Evolutionary conservation across 306 rosid species (phyloP).

Genomic region (Cicer bijugum): DNA sequence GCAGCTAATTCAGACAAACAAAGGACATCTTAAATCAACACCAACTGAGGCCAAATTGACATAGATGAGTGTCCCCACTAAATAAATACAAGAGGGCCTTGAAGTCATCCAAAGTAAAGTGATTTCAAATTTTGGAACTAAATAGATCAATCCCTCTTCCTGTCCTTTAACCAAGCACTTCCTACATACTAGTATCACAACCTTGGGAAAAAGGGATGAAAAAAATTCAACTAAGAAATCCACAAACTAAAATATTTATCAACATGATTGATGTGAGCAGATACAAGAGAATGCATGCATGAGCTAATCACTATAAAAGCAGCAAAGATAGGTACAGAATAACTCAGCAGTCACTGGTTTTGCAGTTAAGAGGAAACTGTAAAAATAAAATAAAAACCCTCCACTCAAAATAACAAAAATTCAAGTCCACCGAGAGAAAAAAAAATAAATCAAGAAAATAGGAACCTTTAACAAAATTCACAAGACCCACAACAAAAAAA

Average conservation of each 20-base stretch:
- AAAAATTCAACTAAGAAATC: background rate
- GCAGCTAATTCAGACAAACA: constrained; percentile 24
- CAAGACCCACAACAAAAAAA: background rate
- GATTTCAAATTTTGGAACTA: constrained; percentile 6
- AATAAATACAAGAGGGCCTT: background rate
- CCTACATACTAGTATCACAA: background rate
- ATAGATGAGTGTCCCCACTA: background rate
- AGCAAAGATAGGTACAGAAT: background rate
- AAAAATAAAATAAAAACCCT: background rate
- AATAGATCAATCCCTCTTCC: background rate
- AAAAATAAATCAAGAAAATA: background rate
- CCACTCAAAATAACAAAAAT: background rate
- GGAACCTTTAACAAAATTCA: background rate
- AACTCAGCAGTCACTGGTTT: background rate
- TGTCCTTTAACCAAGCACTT: constrained; percentile 5
- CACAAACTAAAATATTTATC: background rate
- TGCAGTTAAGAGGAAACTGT: constrained; percentile 14
- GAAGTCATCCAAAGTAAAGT: background rate
- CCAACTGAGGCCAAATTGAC: constrained; percentile 1
- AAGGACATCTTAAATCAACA: constrained; percentile 19
- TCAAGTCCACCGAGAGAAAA: background rate
- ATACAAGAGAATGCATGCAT: background rate
- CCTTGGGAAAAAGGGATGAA: background rate
- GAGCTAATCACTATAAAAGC: background rate
- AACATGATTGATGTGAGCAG: background rate